Evolutionary conservation across 805 yeast species (phyloP).

Genomic region (Lipomyces sp.): DNA sequence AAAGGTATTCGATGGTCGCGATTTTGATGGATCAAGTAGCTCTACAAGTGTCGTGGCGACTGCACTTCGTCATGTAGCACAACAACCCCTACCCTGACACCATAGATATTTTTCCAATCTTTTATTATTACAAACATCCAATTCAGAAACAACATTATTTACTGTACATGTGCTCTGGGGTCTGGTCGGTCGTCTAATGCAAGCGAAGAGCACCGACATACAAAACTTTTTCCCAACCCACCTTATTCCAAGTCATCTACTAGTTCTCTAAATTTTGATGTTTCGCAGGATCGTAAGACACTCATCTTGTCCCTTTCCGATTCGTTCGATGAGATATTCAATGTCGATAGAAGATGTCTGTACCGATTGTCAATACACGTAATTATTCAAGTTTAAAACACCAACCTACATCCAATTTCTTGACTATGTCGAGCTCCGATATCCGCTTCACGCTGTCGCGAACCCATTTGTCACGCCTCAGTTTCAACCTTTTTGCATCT

Average conservation of each 20-base stretch:
- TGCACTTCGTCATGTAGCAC: background rate
- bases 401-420: constrained; percentile 23
- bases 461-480: constrained; percentile 24
- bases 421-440: constrained; percentile 8
- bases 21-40: background rate
- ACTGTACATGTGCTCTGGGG: background rate
- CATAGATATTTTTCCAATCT: background rate
- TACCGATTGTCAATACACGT: background rate
- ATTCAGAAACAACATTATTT: background rate
- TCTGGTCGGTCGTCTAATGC: background rate
- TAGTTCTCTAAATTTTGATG: constrained; percentile 13
- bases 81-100: background rate
- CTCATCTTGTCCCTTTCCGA: constrained; percentile 27
- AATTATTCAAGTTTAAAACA: background rate
- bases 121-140: background rate
- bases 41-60: background rate
- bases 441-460: constrained; percentile 14
- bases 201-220: background rate
- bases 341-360: constrained; percentile 22
- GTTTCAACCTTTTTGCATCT: constrained; percentile 25
- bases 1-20: background rate
- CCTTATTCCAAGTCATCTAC: background rate
- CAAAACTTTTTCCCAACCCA: background rate
- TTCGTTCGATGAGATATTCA: constrained; percentile 20
- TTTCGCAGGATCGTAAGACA: constrained; percentile 26